These are phyloP conservation scores for Daldinia eschscholtzii DNA, from an alignment of 2,329 filamentous ascomycete species.

Conservation along the genomic window DNA sequence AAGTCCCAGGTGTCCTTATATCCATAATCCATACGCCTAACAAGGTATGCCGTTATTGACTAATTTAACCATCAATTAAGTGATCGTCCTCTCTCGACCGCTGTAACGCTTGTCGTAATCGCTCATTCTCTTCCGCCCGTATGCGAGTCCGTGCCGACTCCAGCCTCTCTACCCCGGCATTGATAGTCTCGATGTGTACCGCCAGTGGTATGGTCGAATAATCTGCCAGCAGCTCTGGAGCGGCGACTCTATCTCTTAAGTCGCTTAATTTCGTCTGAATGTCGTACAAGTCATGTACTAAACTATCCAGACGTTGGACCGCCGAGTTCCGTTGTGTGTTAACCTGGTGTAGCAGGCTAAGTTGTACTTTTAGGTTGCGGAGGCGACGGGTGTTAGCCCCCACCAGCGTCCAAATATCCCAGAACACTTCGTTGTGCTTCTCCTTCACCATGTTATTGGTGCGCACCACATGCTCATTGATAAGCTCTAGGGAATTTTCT, in stretches of 20 bases:
- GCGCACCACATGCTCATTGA: slow-evolving; percentile 75
- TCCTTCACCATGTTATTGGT: slow-evolving; percentile 71
- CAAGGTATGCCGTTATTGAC: slow-evolving; percentile 6
- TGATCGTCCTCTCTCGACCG: slow-evolving; percentile 60
- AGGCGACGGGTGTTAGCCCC: slow-evolving; percentile 75
- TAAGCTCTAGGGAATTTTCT: slow-evolving; percentile 76
- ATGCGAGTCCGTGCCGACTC: slow-evolving; percentile 72
- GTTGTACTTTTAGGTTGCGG: slow-evolving; percentile 71
- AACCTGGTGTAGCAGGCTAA: slow-evolving; percentile 75
- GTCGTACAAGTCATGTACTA: slow-evolving; percentile 78
- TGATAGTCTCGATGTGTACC: slow-evolving; percentile 81
- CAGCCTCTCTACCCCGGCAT: slow-evolving; percentile 78
- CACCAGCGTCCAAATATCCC: slow-evolving; percentile 78
- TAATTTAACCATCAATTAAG: slow-evolving; percentile 56
- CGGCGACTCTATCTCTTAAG: slow-evolving; percentile 76
- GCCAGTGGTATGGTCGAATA: slow-evolving; percentile 70
- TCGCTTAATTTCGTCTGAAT: slow-evolving; percentile 80
- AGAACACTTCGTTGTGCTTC: slow-evolving; percentile 74
- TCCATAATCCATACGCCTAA: slow-evolving; percentile 1
- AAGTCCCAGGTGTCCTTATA: background rate
- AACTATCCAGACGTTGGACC: slow-evolving; percentile 74
- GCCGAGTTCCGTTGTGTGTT: slow-evolving; percentile 74
- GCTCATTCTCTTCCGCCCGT: slow-evolving; percentile 69
- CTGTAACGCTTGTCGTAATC: slow-evolving; percentile 65
- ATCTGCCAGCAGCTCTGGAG: slow-evolving; percentile 71